Evolutionary conservation across 2,329 filamentous ascomycete species (phyloP), one percentile per base, ranked within the genome.

Genomic region (Arthrobotrys entomopaga): DNA sequence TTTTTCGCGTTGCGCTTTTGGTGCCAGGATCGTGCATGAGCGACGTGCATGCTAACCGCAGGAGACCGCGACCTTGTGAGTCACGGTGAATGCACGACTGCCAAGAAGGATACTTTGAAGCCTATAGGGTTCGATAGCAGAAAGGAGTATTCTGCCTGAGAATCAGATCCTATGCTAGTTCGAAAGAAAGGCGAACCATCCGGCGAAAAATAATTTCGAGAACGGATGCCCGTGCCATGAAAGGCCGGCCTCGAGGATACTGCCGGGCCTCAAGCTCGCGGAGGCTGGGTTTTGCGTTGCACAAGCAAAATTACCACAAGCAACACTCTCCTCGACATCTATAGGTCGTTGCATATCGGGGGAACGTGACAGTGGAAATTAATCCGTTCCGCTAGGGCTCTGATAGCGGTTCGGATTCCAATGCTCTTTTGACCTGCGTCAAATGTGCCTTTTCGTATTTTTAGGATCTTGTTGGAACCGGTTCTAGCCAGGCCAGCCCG

Each of bases 1-100:
- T 59, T 72, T 65, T 72, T 65, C 67, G 67, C 59, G 67, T 72
- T 72, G 67, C 67, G 54, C 26, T 72, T 72, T 72, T 72, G 67
- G 59, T 56, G 48, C 60, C 26, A 54, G 49, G 64, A 60, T 67
- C 46, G 53, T 60, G 56, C 64, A 67, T 46, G 42, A 19, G 46
- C 5, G 19, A 13, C n/a, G n/a, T 22, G 46, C 46, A 50, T 50
- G 43, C 13, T 22, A 29, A 8, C 40, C 24, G 52, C 49, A 57
- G 61, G 40, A 53, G 54, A n/a, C 48, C 38, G 38, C 54, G 60
- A 56, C 38, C 40, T 42, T 22, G 67, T 72, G 67, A 65, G 46
- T 72, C 67, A 65, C 59, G 29, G 19, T 20, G 29, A 40, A 40
- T 54, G 59, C 67, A 65, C 60, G 19, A 49, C 40, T 52, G 10